Base-by-base conservation (phyloP, 2,329 filamentous ascomycete species). In the Pseudopithomyces maydicus region DNA sequence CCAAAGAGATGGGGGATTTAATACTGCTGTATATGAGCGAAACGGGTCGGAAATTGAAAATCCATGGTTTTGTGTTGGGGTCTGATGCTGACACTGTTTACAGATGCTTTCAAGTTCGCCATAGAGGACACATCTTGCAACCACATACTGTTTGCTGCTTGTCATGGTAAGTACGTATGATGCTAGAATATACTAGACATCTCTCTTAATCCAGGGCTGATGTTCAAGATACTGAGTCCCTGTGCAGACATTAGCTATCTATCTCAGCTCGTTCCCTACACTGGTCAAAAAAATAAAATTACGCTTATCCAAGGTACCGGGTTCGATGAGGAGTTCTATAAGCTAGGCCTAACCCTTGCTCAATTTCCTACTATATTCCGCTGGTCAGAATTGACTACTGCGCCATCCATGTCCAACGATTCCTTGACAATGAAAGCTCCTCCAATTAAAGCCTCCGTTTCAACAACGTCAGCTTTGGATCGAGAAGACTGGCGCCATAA, bases 91-190 rank as follows among this genome's bases (percentile, higher is more conserved):
- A 61, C 17, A 35, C 22, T 36, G 20, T 44, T 6, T 50, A 15
- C 35, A 76, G 63, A 77, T 62, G 58, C 74, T 55, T 76, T 79
- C 67, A 75, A 78, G 5, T 75, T 87, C 1, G 86, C 85, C 58
- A 81, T 79, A 33, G 82, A 86, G 44, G 85, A 84, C 62, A 74
- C 79, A 3, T 84, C 87, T 65, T 89, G 87, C 75, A 85, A 84
- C 62, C 86, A 88, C 67, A 85, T 89, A 35, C 85, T 84, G 65
- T 85, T 87, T 55, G 87, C 85, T 5, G 85, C 82, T 38, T 88
- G 86, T 64, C 85, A 88, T 62, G 84, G 17, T 41, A n/a, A n/a
- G n/a, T n/a, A n/a, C n/a, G n/a, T n/a, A n/a, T n/a, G n/a, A n/a
- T n/a, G n/a, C n/a, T n/a, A n/a, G n/a, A n/a, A n/a, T n/a, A n/a